These are phyloP conservation scores for Arctostaphylos glauca DNA, from an alignment of 148 eudicot species.

Conservation along the genomic window DNA sequence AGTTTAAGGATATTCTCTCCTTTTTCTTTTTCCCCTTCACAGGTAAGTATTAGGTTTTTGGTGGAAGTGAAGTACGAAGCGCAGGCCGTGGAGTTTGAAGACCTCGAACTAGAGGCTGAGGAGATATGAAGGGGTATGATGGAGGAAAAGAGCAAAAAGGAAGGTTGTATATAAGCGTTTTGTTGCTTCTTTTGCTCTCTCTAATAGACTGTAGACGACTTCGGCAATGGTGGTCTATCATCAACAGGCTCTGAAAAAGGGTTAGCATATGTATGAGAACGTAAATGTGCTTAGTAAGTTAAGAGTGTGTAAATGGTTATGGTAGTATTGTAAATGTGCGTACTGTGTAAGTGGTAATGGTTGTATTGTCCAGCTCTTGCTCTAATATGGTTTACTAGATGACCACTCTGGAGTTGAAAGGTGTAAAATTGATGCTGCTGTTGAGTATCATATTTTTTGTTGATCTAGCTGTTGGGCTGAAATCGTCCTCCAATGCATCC, in stretches of 20 bases:
- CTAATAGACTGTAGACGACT: not conserved
- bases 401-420: not conserved
- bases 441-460: no score
- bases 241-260: not conserved
- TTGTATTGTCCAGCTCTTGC: not conserved
- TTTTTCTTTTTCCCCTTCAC: not conserved
- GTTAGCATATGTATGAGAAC: not conserved
- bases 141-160: not conserved
- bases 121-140: not conserved
- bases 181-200: not conserved
- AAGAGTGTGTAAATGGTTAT: not conserved
- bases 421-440: not conserved
- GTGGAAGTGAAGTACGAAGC: constrained; percentile 84
- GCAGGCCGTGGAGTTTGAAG: constrained; percentile 32
- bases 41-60: constrained; percentile 77
- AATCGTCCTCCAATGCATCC: no score
- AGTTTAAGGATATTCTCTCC: not conserved
- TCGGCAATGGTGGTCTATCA: not conserved
- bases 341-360: not conserved
- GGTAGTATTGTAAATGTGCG: not conserved
- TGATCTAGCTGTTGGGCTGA: no score
- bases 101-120: not conserved
- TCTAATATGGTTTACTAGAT: not conserved
- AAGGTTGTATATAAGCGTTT: not conserved
- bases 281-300: not conserved